Percentiles rank a stretch among this genome's conserved stretches.
Evolutionary conservation across 1,139 yeast genomes (phyloP).

Genomic region (Meyerozyma smithsonii): DNA sequence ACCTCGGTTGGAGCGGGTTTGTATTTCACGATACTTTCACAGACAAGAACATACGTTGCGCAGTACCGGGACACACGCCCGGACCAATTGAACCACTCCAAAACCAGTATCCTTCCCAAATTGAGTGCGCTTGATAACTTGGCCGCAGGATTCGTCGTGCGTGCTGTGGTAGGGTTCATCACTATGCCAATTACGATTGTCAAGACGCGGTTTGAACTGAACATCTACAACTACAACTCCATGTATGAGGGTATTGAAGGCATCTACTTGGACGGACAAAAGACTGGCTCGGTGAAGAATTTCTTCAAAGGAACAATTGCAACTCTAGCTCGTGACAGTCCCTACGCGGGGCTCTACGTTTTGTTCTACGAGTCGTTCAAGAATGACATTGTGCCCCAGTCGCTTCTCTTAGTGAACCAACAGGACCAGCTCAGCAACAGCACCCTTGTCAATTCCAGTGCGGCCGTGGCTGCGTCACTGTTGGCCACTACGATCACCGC

Average conservation of each 20-base stretch:
- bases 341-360: constrained; percentile 92
- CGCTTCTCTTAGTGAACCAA: constrained; percentile 8
- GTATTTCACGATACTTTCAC: constrained; percentile 69
- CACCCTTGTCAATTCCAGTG: constrained; percentile 57
- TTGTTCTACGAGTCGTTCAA: constrained; percentile 77
- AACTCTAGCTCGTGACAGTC: constrained; percentile 87
- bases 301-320: constrained; percentile 87
- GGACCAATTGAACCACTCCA: constrained; percentile 5
- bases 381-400: constrained; percentile 28
- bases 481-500: constrained; percentile 85
- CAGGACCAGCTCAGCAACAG: constrained; percentile 28
- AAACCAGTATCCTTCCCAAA: constrained; percentile 54
- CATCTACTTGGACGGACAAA: constrained; percentile 41
- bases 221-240: constrained; percentile 65
- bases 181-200: constrained; percentile 99
- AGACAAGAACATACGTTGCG: constrained; percentile 52
- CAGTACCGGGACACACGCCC: constrained; percentile 18
- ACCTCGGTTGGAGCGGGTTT: constrained; percentile 90
- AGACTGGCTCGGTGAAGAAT: constrained; percentile 43
- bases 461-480: constrained; percentile 74
- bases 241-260: constrained; percentile 57
- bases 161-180: constrained; percentile 77
- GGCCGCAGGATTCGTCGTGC: constrained; percentile 69
- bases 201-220: constrained; percentile 84
- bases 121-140: constrained; percentile 68